Conservation (phyloP, 1,139 yeast genomes). For the Spathaspora sp. region DNA sequence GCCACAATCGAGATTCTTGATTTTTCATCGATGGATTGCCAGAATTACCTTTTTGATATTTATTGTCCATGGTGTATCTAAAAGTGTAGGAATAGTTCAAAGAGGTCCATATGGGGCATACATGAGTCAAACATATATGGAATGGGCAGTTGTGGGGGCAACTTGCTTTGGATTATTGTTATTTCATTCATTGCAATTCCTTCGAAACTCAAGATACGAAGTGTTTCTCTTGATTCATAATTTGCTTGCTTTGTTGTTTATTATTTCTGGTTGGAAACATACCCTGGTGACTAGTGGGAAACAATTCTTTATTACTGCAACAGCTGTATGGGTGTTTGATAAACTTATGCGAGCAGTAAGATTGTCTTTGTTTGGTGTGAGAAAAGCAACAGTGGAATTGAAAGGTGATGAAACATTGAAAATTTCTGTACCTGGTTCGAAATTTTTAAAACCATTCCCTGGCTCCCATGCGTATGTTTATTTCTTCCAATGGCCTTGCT, state of each 20-base stretch:
- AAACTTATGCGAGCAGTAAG: conserved; percentile 24
- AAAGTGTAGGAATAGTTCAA: conserved; percentile 6
- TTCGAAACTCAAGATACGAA: conserved; percentile 59
- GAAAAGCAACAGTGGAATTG: conserved; percentile 18
- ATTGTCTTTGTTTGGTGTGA: conserved; percentile 28
- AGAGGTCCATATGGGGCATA: conserved; percentile 24
- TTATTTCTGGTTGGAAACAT: conserved; percentile 58
- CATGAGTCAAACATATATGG: conserved; percentile 29
- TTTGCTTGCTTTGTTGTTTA: conserved; percentile 46
- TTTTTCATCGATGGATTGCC: conserved; percentile 26
- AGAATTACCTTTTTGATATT: conserved; percentile 17
- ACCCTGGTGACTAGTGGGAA: conserved; percentile 19
- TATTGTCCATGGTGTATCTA: conserved; percentile 18
- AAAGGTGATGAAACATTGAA: conserved; percentile 14
- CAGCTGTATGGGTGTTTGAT: conserved; percentile 31
- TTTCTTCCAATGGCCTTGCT: conserved; percentile 45
- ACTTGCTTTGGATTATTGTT: conserved; percentile 37
- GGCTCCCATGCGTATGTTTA: conserved; percentile 60
- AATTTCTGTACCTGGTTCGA: conserved; percentile 16
- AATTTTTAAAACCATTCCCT: conserved; percentile 17
- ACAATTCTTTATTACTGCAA: conserved; percentile 18
- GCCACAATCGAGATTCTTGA: conserved; percentile 19
- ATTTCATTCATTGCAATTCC: conserved; percentile 23
- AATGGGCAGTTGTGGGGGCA: conserved; percentile 52
- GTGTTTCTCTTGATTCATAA: conserved; percentile 56